Evolutionary conservation across 2,329 filamentous ascomycete species (phyloP).

Genomic region (Thelonectria olida): DNA sequence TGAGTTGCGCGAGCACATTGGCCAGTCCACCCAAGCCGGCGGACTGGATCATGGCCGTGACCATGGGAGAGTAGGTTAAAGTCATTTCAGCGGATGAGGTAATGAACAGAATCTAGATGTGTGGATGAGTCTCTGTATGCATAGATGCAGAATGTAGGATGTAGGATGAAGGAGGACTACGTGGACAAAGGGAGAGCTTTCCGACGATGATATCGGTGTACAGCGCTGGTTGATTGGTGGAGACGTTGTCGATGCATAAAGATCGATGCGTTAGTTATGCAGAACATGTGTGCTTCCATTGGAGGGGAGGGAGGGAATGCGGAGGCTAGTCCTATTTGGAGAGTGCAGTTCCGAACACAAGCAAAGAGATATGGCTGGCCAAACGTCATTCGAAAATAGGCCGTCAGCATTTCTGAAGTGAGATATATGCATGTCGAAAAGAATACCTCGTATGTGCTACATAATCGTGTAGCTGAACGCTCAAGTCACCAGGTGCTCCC

Average conservation of each 20-base stretch:
- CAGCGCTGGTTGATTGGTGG: neutral
- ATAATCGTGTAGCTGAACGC: too few species aligned
- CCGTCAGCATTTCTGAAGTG: too few species aligned
- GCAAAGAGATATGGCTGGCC: too few species aligned
- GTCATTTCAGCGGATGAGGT: constrained; percentile 28
- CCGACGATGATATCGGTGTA: constrained; percentile 2
- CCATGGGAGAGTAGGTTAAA: constrained; percentile 56
- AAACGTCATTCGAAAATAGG: too few species aligned
- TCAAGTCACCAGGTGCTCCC: too few species aligned
- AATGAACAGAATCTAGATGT: too few species aligned
- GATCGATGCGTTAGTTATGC: constrained; percentile 1
- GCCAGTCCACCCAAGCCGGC: constrained; percentile 72
- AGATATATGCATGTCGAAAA: too few species aligned
- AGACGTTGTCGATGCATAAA: neutral
- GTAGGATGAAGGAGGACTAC: neutral
- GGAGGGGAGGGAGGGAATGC: neutral
- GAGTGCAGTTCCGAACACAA: too few species aligned
- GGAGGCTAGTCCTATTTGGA: neutral
- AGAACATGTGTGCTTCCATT: constrained; percentile 6
- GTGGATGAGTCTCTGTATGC: neutral
- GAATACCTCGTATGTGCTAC: too few species aligned
- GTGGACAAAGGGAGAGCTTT: neutral
- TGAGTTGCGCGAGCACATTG: constrained; percentile 77
- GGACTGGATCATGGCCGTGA: constrained; percentile 71
- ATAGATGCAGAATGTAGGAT: neutral